Percentiles rank a stretch among this genome's conserved stretches.
Evolutionary conservation across 2,329 filamentous ascomycete species (phyloP).

Genomic region (Claviceps citrina): DNA sequence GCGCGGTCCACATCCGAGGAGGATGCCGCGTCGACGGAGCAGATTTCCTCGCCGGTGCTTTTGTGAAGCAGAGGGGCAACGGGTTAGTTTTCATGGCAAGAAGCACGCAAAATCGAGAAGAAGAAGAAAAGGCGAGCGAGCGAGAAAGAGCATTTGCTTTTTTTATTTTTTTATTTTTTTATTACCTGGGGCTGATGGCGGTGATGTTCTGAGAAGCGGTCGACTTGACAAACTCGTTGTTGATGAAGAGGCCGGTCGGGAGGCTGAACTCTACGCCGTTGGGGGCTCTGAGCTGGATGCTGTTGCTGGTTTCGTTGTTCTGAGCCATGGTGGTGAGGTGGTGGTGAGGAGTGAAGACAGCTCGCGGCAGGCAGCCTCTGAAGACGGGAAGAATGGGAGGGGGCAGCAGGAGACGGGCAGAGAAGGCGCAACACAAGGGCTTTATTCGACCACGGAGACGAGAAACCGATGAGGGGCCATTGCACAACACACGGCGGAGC

Average conservation of each 20-base stretch:
- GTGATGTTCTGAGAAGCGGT: constrained; percentile 39
- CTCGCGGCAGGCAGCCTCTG: no score
- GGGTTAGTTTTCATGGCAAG: no score
- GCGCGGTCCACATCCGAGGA: constrained; percentile 19
- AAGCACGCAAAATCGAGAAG: not conserved
- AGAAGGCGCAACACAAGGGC: no score
- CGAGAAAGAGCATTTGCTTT: no score
- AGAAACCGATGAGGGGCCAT: no score
- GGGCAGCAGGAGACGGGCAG: not conserved
- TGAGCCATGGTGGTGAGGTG: constrained; percentile 3
- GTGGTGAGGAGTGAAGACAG: no score
- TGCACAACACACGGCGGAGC: no score
- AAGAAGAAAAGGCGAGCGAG: not conserved
- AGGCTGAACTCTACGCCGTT: constrained; percentile 54
- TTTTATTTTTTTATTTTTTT: no score
- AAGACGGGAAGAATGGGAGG: no score
- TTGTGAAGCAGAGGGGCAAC: no score
- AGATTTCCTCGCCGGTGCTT: constrained; percentile 20
- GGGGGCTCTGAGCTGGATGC: constrained; percentile 18
- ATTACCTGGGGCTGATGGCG: constrained; percentile 42
- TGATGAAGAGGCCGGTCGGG: constrained; percentile 59
- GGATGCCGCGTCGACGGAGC: constrained; percentile 17
- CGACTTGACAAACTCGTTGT: constrained; percentile 56
- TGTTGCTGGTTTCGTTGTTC: no score
- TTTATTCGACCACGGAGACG: no score